Conservation (phyloP, 805 yeast species). For the Ogataea haglerorum region DNA sequence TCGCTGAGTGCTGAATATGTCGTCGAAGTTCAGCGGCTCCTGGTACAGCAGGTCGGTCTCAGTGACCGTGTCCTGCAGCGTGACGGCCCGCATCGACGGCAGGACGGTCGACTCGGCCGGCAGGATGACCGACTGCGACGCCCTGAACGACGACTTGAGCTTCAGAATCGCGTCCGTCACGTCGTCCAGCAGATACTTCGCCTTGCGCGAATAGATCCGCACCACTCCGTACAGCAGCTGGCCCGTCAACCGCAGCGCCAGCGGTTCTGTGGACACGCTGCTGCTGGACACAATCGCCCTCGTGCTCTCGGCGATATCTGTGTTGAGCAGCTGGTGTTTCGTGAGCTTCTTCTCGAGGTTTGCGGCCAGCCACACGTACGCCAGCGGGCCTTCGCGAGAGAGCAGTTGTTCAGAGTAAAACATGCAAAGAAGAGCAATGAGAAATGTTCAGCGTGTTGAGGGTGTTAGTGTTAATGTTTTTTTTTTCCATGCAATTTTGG, state of each 20-base stretch:
- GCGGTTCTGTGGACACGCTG: conserved; percentile 43
- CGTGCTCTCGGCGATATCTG: conserved; percentile 66
- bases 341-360: conserved; percentile 76
- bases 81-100: conserved; percentile 54
- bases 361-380: conserved; percentile 91
- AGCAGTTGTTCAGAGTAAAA: conserved; percentile 50
- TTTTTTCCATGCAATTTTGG: conserved; percentile 1
- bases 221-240: conserved; percentile 85
- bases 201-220: conserved; percentile 79
- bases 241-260: conserved; percentile 80
- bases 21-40: conserved; percentile 51
- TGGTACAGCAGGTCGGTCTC: conserved; percentile 69
- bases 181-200: conserved; percentile 79
- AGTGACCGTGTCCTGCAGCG: conserved; percentile 74
- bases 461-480: background rate
- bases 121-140: conserved; percentile 49
- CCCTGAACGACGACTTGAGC: conserved; percentile 62
- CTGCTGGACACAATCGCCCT: conserved; percentile 48
- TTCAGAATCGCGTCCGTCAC: conserved; percentile 72
- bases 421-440: conserved; percentile 31
- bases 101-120: conserved; percentile 60
- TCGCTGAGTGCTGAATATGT: conserved; percentile 22
- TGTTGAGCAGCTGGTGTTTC: conserved; percentile 65
- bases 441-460: background rate
- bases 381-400: conserved; percentile 77